phyloP scores from a whole-genome alignment of 352 stramenopile species.

The Aphanomyces cochlioides region DNA sequence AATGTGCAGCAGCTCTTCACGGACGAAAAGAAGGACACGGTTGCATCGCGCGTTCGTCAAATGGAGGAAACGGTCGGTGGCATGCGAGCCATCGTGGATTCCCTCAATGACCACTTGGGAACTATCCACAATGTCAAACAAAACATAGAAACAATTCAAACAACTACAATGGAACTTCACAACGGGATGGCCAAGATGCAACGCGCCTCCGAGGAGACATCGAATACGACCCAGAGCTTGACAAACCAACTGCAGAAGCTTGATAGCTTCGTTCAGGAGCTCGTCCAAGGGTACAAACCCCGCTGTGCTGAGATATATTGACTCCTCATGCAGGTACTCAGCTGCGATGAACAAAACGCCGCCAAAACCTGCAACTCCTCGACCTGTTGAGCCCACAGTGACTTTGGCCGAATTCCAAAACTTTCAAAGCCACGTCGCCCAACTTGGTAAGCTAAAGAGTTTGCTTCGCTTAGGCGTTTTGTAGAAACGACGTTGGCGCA shows the following conservation, averaged over 20 bases:
- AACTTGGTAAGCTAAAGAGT: background rate
- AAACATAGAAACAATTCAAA: background rate
- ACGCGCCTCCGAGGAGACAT: background rate
- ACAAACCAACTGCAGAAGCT: background rate
- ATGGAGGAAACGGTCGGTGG: background rate
- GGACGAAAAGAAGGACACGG: constrained; percentile 4
- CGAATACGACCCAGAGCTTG: background rate
- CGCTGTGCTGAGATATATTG: no score
- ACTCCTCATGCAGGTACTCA: background rate
- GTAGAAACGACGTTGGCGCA: background rate
- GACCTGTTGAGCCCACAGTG: background rate
- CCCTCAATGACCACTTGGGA: background rate
- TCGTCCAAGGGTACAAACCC: background rate
- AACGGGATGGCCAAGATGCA: background rate
- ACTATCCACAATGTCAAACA: background rate
- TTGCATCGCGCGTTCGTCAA: background rate
- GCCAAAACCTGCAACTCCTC: background rate
- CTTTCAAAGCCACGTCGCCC: background rate
- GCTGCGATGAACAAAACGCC: background rate
- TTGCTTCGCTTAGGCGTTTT: no score
- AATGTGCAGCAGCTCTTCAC: constrained; percentile 4
- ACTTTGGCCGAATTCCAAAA: background rate
- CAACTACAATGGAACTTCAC: background rate
- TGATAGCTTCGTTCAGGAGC: background rate
- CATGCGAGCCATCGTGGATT: background rate